These are phyloP conservation scores for Recurvomyces mirabilis DNA, from an alignment of 495 filamentous ascomycete species.

Conservation along the genomic window DNA sequence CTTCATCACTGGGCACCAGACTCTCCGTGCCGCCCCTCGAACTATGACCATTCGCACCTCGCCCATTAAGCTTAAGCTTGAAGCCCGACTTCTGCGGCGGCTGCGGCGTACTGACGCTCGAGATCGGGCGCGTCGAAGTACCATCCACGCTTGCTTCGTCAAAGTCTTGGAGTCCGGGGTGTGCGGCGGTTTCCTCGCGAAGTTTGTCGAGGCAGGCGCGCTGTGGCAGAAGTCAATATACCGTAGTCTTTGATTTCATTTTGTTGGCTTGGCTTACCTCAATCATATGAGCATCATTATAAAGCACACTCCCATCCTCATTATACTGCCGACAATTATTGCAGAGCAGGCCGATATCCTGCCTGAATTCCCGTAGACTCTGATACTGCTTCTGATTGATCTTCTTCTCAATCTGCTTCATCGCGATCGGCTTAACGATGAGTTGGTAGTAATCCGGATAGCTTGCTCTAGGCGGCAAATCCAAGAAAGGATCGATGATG, in stretches of 20 bases:
- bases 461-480: conserved; percentile 71
- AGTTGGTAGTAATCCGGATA: conserved; percentile 92
- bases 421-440: conserved; percentile 82
- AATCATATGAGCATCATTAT: conserved; percentile 83
- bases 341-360: conserved; percentile 73
- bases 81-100: conserved; percentile 19
- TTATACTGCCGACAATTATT: conserved; percentile 90
- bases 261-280: conserved; percentile 52
- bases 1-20: conserved; percentile 15
- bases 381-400: conserved; percentile 91
- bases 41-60: conserved; percentile 2
- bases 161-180: conserved; percentile 64
- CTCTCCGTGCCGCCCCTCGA: conserved; percentile 15
- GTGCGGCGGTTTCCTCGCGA: conserved; percentile 53
- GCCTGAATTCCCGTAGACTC: conserved; percentile 63
- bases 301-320: conserved; percentile 83
- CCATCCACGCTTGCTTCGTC: conserved; percentile 52
- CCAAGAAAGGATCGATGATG: conserved; percentile 90
- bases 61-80: conserved; percentile 21
- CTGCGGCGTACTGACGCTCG: conserved; percentile 56
- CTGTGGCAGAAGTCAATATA: conserved; percentile 25
- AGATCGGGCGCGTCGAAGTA: conserved; percentile 52
- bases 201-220: conserved; percentile 50
- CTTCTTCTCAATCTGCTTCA: conserved; percentile 83
- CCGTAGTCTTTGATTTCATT: not conserved